Evolutionary conservation across 257 asterid genomes (phyloP), one percentile per base, ranked within the genome.

Genomic region (Solanum bulbocastanum): DNA sequence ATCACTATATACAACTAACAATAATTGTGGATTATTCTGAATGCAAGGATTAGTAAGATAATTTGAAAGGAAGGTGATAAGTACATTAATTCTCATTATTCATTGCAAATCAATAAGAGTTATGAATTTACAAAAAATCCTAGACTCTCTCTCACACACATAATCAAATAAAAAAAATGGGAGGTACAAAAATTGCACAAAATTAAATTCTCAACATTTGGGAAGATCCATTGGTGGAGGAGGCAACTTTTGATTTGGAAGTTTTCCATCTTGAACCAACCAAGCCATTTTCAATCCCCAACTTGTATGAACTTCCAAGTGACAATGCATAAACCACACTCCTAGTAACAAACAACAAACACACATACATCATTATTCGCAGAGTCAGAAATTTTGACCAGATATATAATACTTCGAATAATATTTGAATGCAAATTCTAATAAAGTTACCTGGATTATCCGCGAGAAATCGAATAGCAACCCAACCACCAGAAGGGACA

Each of bases 401-500:
- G 10, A 52, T 7, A 52, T 18, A 52, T 52, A 52, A 15, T 15
- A 3, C 2, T 52, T 52, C 22, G 5, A 52, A 5, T 68, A 4
- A 71, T 37, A 37, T 7, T 9, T 1, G 5, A 73, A 15, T 10
- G 49, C 9, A 4, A 4, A 35, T 10, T 87, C 58, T 6, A 8
- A 15, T 14, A 14, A 27, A 27, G 7, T 81, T 86, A 94, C 96
- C 97, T 89, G 97, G 97, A 92, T 94, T 94, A 32, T 94, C 94
- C 4, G 96, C 94, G 10, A 92, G 84, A 87, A 94, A 93, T 5
- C 95, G 90, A 42, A 94, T 92, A 49, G 94, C 96, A 86, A 91
- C 94, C 97, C 97, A 93, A 8, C 97, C 97, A 11, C 95, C 96
- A 4, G 94, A 66, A 1, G 97, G 95, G 66, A 94, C 95, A 4